phyloP scores from a whole-genome alignment of 495 filamentous ascomycete species.

The Penicillium soppii region DNA sequence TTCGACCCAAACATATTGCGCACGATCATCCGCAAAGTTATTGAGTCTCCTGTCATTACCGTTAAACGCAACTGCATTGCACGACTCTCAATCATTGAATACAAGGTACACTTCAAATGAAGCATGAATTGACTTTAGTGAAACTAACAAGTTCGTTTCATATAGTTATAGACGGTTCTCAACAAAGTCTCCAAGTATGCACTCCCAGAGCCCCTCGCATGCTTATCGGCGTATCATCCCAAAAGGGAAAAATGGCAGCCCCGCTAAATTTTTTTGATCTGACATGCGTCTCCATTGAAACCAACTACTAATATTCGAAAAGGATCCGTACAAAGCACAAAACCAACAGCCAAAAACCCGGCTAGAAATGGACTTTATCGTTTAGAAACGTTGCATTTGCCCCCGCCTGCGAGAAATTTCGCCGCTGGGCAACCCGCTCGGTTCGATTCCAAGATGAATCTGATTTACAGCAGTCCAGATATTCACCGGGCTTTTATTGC shows the following conservation, averaged over 20 bases:
- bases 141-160: slow-evolving; percentile 4
- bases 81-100: slow-evolving; percentile 6
- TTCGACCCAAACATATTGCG: not conserved
- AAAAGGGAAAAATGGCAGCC: slow-evolving; percentile 10
- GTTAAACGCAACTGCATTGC: slow-evolving; percentile 6
- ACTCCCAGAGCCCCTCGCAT: not conserved
- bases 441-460: slow-evolving; percentile 25
- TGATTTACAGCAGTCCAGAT: slow-evolving; percentile 10
- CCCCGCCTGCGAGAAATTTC: slow-evolving; percentile 22
- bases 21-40: slow-evolving; percentile 2
- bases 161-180: not conserved
- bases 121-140: slow-evolving; percentile 6
- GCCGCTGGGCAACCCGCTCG: slow-evolving; percentile 20
- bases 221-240: slow-evolving; percentile 11
- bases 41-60: slow-evolving; percentile 10
- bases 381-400: slow-evolving; percentile 1
- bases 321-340: not conserved
- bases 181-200: not conserved
- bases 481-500: slow-evolving; percentile 73
- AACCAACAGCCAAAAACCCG: not conserved
- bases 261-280: slow-evolving; percentile 5
- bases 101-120: slow-evolving; percentile 5
- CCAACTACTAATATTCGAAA: not conserved
- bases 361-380: slow-evolving; percentile 10
- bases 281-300: not conserved